Base-by-base conservation (phyloP, 768 basidiomycete genomes). In the Calocera viscosa region DNA sequence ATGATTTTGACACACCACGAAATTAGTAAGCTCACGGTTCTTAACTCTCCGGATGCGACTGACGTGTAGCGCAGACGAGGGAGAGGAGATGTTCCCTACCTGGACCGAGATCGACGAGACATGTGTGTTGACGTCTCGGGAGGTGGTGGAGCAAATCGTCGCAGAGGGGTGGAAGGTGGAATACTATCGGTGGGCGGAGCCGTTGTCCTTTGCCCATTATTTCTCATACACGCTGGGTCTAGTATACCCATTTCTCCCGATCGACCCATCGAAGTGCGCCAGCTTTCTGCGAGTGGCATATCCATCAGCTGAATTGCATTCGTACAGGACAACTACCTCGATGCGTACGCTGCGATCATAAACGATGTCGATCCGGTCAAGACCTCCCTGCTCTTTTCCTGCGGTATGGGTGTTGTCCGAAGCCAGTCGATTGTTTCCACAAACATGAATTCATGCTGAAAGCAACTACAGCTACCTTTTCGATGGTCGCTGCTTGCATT, bases 191-290 rank as follows among this genome's bases (percentile, higher is more conserved):
- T 87, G 77, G 38, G 78, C 73, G 67, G 32, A 34, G 38, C 49
- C 30, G 24, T 65, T 32, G 41, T 47, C 63, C 41, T 49, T 43
- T 68, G 67, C 70, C 65, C 12, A 64, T 34, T 33, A 33, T 33
- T 65, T 47, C 32, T 64, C 17, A 41, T 38, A 63, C 69, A 67
- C 22, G 66, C 34, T 67, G 1, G 69, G 7, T n/a, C 19, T 64
- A 91, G 91, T 17, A 94, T 96, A 64, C 95, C 96, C n/a, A 94
- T 99, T 65, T 89, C 92, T 11, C 90, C 91, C 0, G 88, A 94
- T 73, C 86, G 88, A 3, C 90, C 90, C 0, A 92, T 98, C 60
- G 94, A 96, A 77, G 90, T 87, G 73, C 63, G 78, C 69, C 14
- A 33, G 14, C 1, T 11, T 22, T n/a, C 34, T 28, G 41, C 34